These are phyloP conservation scores for Talaromyces atroroseus DNA, from an alignment of 2,329 filamentous ascomycete genomes.

Conservation along the genomic window DNA sequence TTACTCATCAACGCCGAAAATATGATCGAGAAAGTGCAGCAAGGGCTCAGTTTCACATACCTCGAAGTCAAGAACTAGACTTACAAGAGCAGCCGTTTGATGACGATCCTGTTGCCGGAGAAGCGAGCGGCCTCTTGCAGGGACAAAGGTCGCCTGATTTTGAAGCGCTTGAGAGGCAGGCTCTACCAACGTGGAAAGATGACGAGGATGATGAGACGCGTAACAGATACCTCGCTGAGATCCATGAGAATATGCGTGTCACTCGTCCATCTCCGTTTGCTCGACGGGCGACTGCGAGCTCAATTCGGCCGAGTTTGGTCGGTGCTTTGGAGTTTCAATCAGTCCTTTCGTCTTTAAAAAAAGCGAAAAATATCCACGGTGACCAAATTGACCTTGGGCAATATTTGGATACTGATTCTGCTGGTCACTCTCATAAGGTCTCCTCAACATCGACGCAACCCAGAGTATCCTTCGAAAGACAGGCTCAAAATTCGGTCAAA, in stretches of 20 bases:
- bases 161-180: conserved; percentile 53
- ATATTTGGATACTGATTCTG: conserved; percentile 43
- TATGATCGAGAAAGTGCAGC: conserved; percentile 65
- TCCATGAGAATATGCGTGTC: conserved; percentile 89
- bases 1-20: conserved; percentile 57
- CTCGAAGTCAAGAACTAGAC: conserved; percentile 55
- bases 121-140: conserved; percentile 41
- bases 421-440: conserved; percentile 19
- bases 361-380: conserved; percentile 69
- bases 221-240: conserved; percentile 65
- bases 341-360: conserved; percentile 78
- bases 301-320: conserved; percentile 87
- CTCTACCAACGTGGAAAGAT: conserved; percentile 38
- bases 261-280: conserved; percentile 61
- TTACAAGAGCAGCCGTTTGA: conserved; percentile 52
- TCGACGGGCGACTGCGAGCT: conserved; percentile 68
- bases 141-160: conserved; percentile 59
- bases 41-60: conserved; percentile 65
- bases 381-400: conserved; percentile 63
- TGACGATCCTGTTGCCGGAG: conserved; percentile 47
- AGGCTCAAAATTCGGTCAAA: conserved; percentile 44
- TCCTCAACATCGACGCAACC: neutral
- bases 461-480: neutral
- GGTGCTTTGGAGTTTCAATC: conserved; percentile 92
- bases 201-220: conserved; percentile 49